Percentiles rank a stretch among this genome's conserved stretches.
Evolutionary conservation across 78 protist species (phyloP).

Genomic region (Dictyostelium brefeldianum): DNA sequence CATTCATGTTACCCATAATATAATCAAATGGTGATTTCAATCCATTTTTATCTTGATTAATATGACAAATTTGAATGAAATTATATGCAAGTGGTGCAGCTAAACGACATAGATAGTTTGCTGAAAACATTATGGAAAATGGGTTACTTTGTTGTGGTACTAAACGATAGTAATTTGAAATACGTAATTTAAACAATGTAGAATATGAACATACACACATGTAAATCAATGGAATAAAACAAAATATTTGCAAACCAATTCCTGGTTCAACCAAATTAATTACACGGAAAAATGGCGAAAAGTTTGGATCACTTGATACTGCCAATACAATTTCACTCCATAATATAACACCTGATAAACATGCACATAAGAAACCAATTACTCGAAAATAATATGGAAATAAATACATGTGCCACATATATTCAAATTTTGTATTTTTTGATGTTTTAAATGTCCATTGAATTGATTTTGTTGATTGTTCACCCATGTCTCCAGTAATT

Average conservation of each 20-base stretch:
- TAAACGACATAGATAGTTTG: constrained; percentile 55
- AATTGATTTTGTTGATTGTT: neutral
- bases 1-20: constrained; percentile 71
- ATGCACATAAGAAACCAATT: constrained; percentile 25
- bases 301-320: neutral
- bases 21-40: neutral
- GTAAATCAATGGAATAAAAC: constrained; percentile 73
- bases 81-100: constrained; percentile 73
- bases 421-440: constrained; percentile 28
- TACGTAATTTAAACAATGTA: constrained; percentile 56
- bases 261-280: constrained; percentile 9
- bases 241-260: constrained; percentile 54
- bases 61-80: constrained; percentile 54
- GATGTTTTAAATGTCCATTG: constrained; percentile 49
- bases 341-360: constrained; percentile 28
- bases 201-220: constrained; percentile 79
- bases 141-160: constrained; percentile 78
- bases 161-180: constrained; percentile 74
- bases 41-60: neutral
- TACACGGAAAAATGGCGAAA: constrained; percentile 44
- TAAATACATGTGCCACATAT: constrained; percentile 59
- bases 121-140: constrained; percentile 61
- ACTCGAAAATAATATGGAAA: constrained; percentile 27
- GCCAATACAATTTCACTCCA: constrained; percentile 61
- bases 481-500: neutral